phyloP scores from a whole-genome alignment of 352 stramenopile genomes.

The Phytopythium mirpurense region DNA sequence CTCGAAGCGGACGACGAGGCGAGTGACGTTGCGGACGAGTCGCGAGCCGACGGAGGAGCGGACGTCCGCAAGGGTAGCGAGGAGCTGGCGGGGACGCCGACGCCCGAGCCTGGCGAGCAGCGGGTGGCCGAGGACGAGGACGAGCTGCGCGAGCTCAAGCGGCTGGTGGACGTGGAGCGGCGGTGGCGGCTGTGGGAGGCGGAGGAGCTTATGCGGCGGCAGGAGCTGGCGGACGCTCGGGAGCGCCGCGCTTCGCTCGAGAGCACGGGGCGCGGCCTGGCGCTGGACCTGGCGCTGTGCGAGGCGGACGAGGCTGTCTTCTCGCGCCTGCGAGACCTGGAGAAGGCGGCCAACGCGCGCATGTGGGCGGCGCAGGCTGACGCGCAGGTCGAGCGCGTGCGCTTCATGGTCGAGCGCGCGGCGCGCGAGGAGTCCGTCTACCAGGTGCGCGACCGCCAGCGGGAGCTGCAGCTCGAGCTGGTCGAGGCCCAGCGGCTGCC shows the following conservation, averaged over 20 bases:
- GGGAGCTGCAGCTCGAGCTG: slow-evolving; percentile 32
- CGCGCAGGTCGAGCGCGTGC: slow-evolving; percentile 43
- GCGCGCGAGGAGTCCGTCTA: slow-evolving; percentile 51
- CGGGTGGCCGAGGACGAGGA: slow-evolving; percentile 32
- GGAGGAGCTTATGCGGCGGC: slow-evolving; percentile 28
- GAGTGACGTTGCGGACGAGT: neutral
- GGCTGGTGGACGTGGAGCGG: slow-evolving; percentile 33
- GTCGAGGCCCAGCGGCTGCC: slow-evolving; percentile 41
- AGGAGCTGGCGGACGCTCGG: slow-evolving; percentile 27
- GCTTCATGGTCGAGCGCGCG: slow-evolving; percentile 61
- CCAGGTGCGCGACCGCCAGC: slow-evolving; percentile 39
- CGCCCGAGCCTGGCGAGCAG: slow-evolving; percentile 6
- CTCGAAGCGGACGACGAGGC: neutral
- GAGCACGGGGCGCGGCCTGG: slow-evolving; percentile 24
- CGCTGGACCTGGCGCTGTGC: slow-evolving; percentile 41
- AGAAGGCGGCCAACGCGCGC: slow-evolving; percentile 38
- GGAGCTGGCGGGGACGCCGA: neutral
- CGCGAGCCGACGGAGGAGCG: slow-evolving; percentile 3
- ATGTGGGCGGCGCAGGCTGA: slow-evolving; percentile 55
- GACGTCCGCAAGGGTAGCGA: neutral
- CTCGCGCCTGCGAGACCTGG: slow-evolving; percentile 27
- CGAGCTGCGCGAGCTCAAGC: slow-evolving; percentile 40
- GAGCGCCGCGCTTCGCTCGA: slow-evolving; percentile 19
- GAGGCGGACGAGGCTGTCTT: slow-evolving; percentile 48
- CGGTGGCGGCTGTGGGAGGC: slow-evolving; percentile 46